Base-by-base conservation (phyloP, 768 basidiomycete species). In the Leucocoprinus leucothites region DNA sequence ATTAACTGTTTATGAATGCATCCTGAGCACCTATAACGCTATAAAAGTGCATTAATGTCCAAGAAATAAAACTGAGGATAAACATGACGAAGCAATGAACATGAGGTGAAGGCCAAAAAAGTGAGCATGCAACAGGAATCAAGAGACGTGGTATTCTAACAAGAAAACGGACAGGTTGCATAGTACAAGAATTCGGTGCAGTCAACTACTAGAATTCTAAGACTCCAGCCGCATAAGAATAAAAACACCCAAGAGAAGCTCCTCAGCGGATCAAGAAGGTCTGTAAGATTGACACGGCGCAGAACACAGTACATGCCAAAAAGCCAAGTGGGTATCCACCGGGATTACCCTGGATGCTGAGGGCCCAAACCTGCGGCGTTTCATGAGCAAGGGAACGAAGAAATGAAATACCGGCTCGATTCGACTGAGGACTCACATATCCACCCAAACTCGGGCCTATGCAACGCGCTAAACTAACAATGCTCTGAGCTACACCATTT, bases 401-500 rank as follows among this genome's bases (percentile, higher is more conserved):
- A 16, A 28, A 48, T 9, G 9, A 24, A 35, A n/a, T 9, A 16
- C 9, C 7, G 2, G 19, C 31, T 31, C 31, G 26, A 19, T n/a
- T 60, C 43, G 28, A 18, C 19, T 16, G 36, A 42, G 24, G 25
- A 74, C 84, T 65, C 65, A 92, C 91, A 67, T 86, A 89, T 42
- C 91, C 91, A 45, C 91, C 91, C 16, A 92, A 74, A 38, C 93
- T 82, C 19, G 94, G 93, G 19, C 93, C 97, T 35, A 92, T 64
- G 72, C 94, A 97, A 38, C 97, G 82, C 3, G 95, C 92, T 22
- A 96, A 83, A 60, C 92, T 94, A 59, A 96, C 95, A 28, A 93
- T 89, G 64, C 92, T 94, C 70, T 99, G 97, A 0, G 94, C 97
- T 19, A 96, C 84, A 16, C 96, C 97, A 65, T 98, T 99, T 9